Conservation (phyloP, 2,329 filamentous ascomycete genomes). For the Achaetomium macrosporum region DNA sequence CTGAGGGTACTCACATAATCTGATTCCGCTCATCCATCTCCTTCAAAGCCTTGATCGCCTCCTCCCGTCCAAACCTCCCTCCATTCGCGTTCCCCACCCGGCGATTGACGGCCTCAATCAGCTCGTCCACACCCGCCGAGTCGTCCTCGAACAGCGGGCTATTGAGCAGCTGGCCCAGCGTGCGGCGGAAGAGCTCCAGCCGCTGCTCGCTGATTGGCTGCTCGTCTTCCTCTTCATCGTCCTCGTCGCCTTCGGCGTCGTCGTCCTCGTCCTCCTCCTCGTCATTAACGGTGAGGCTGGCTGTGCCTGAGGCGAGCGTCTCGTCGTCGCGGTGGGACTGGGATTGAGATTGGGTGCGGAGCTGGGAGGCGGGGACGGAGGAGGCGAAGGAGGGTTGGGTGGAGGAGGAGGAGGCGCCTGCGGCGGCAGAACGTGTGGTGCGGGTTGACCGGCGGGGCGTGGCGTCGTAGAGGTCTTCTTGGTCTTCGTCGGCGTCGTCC, state of each 20-base stretch:
- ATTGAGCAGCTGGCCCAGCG: slow-evolving; percentile 77
- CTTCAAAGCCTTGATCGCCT: slow-evolving; percentile 71
- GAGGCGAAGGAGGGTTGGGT: slow-evolving; percentile 70
- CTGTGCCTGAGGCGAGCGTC: slow-evolving; percentile 35
- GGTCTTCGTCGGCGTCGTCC: slow-evolving; percentile 15
- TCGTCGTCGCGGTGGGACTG: slow-evolving; percentile 16
- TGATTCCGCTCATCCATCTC: slow-evolving; percentile 78
- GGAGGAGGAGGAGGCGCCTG: slow-evolving; percentile 35
- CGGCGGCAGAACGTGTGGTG: slow-evolving; percentile 30
- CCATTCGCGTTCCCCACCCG: slow-evolving; percentile 38
- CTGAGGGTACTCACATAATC: slow-evolving; percentile 68
- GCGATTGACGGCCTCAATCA: slow-evolving; percentile 75
- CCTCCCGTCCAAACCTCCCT: slow-evolving; percentile 58
- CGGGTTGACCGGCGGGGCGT: slow-evolving; percentile 36
- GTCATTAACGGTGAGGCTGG: slow-evolving; percentile 36
- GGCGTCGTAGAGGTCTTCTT: slow-evolving; percentile 43
- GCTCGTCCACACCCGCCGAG: slow-evolving; percentile 64
- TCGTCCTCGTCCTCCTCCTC: slow-evolving; percentile 14
- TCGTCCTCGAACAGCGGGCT: slow-evolving; percentile 84
- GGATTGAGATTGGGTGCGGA: slow-evolving; percentile 36
- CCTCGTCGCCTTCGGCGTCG: slow-evolving; percentile 20
- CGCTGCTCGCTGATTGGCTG: slow-evolving; percentile 54
- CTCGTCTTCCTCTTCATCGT: slow-evolving; percentile 16
- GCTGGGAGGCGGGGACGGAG: slow-evolving; percentile 70
- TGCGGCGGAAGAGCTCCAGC: slow-evolving; percentile 68